Percentiles rank a stretch among this genome's conserved stretches.
phyloP scores from a whole-genome alignment of 306 rosid genomes.

The Senna siamea region DNA sequence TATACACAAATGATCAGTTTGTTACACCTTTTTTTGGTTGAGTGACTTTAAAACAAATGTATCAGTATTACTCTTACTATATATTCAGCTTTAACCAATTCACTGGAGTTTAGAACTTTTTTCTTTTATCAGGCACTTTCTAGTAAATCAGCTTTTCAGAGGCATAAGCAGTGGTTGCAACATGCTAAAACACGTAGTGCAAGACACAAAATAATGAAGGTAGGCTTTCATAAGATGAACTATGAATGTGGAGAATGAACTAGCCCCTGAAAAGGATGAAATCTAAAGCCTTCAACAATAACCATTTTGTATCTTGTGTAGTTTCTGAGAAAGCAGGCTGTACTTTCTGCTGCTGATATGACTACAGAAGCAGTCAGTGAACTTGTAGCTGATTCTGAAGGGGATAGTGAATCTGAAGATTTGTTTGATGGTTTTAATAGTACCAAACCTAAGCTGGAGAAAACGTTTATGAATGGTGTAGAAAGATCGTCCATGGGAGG shows the following conservation, averaged over 20 bases:
- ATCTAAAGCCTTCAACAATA: slow-evolving; percentile 5
- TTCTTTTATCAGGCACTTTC: slow-evolving; percentile 78
- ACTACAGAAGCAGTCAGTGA: slow-evolving; percentile 81
- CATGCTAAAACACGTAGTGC: slow-evolving; percentile 99
- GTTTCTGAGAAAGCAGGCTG: slow-evolving; percentile 98
- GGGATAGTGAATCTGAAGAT: slow-evolving; percentile 73
- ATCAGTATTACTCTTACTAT: neutral
- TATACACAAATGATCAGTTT: too few species aligned
- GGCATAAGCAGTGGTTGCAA: slow-evolving; percentile 98
- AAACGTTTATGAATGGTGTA: slow-evolving; percentile 52
- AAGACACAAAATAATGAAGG: slow-evolving; percentile 98
- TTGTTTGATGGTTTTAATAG: slow-evolving; percentile 52
- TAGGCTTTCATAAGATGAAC: slow-evolving; percentile 45
- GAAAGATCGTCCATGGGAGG: slow-evolving; percentile 58
- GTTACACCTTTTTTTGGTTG: too few species aligned
- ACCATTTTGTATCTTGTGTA: slow-evolving; percentile 49
- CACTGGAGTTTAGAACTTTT: slow-evolving; percentile 40
- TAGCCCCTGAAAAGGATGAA: slow-evolving; percentile 9
- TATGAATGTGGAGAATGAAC: slow-evolving; percentile 33
- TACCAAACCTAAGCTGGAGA: slow-evolving; percentile 58
- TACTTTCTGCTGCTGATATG: slow-evolving; percentile 87
- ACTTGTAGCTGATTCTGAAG: slow-evolving; percentile 74
- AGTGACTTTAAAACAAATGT: neutral
- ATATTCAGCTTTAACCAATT: slow-evolving; percentile 31
- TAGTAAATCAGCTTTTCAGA: slow-evolving; percentile 93